Evolutionary conservation across 1,139 yeast species (phyloP).

Genomic region (Saccharomyces hybrid): DNA sequence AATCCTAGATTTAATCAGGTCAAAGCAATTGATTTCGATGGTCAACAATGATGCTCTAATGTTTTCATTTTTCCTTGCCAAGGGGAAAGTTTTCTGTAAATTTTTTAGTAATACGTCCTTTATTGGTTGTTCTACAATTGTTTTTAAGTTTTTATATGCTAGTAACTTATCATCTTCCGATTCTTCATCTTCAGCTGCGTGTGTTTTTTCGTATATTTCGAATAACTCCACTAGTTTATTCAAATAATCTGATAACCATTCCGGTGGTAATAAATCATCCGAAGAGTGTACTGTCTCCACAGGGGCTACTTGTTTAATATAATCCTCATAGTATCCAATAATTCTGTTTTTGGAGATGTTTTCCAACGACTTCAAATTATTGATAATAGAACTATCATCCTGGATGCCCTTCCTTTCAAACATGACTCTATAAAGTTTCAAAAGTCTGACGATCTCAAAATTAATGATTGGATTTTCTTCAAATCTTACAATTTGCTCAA

Average conservation of each 20-base stretch:
- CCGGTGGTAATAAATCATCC: slow-evolving; percentile 52
- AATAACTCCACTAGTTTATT: slow-evolving; percentile 38
- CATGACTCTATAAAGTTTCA: slow-evolving; percentile 65
- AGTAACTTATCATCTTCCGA: slow-evolving; percentile 13
- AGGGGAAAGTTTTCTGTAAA: slow-evolving; percentile 23
- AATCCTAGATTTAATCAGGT: slow-evolving; percentile 49
- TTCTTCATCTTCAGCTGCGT: slow-evolving; percentile 14
- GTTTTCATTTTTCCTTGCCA: slow-evolving; percentile 24
- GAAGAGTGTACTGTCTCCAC: slow-evolving; percentile 7
- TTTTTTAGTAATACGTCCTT: slow-evolving; percentile 16
- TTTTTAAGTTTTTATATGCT: slow-evolving; percentile 32
- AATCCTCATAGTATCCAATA: slow-evolving; percentile 8
- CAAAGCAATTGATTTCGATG: slow-evolving; percentile 51
- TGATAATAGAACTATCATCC: slow-evolving; percentile 17
- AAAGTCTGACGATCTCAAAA: slow-evolving; percentile 52
- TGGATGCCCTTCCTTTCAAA: slow-evolving; percentile 41
- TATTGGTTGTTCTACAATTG: slow-evolving; percentile 22
- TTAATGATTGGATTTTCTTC: slow-evolving; percentile 53
- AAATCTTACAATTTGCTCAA: slow-evolving; percentile 62
- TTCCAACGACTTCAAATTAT: slow-evolving; percentile 16
- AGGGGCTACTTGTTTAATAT: slow-evolving; percentile 6
- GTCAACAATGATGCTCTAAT: slow-evolving; percentile 31
- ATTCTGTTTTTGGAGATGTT: slow-evolving; percentile 20
- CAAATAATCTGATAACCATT: slow-evolving; percentile 59
- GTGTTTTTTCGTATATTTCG: slow-evolving; percentile 42